Evolutionary conservation across 805 yeast species (phyloP), one percentile per base, ranked within the genome.

Genomic region (Starmerella asiatica): DNA sequence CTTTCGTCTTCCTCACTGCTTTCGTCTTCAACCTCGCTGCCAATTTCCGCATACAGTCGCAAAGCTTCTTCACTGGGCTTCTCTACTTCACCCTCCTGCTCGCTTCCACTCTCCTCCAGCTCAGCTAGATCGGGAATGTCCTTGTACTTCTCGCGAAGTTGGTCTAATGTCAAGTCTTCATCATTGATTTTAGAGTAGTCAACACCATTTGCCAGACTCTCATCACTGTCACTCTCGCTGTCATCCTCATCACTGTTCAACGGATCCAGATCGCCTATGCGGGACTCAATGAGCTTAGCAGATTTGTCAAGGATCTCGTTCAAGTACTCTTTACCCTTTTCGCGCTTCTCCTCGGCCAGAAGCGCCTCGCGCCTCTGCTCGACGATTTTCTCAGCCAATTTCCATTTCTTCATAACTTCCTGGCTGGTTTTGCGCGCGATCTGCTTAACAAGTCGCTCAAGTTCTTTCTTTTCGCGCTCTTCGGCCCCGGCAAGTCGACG

Each of bases 371-470:
- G 74, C 34, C 77, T 76, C 54, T 81, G 91, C 44, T 81, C 64
- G 14, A 76, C 79, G 12, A 66, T 65, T 56, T 81, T 84, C 46
- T 78, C 82, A 2, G 96, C 98, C 36, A 85, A 68, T 18, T 69
- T 63, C 99, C 99, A 91, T 53, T 91, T 76, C 56, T 77, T 84
- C 59, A 79, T 79, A 9, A 91, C 95, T 32, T 85, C 84, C 51
- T 73, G 77, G 1, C 81, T 79, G 0, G 93, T 80, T 36, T 76
- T 69, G 50, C 83, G 73, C n/a, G 95, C 93, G 26, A 88, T 57
- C 43, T 70, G 72, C 42, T 69, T 65, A 42, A 79, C 65, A 38
- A 75, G 73, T 50, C 73, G 79, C 50, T 85, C 93, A 50, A 76
- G 73, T 42, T 80, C 93, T 48, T 76, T 76, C 18, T 70, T 69